Evolutionary conservation across 1,284 basidiomycete genomes (phyloP).

Genomic region (Malassezia psittaci): DNA sequence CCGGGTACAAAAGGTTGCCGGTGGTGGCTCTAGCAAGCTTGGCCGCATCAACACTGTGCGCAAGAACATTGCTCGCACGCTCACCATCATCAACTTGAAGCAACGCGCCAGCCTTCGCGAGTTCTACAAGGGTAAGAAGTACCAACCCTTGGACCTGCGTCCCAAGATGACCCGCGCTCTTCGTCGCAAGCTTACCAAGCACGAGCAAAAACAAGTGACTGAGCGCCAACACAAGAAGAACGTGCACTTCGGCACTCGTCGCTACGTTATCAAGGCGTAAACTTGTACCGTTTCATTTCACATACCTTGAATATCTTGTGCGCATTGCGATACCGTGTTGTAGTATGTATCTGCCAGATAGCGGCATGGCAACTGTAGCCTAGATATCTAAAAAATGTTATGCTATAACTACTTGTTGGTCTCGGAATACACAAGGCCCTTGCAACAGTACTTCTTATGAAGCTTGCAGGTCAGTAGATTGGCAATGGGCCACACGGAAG

Average conservation of each 20-base stretch:
- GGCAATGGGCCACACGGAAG: too few relatives aligned
- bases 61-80: constrained; percentile 95
- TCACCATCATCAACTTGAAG: constrained; percentile 99
- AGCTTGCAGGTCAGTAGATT: background rate
- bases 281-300: background rate
- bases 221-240: constrained; percentile 47
- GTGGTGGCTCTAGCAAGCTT: constrained; percentile 88
- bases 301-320: background rate
- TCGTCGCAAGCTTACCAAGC: constrained; percentile 78
- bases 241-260: constrained; percentile 45
- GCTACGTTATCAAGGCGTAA: constrained; percentile 48
- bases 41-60: constrained; percentile 94
- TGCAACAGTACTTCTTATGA: background rate
- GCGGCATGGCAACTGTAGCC: constrained; percentile 11
- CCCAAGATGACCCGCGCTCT: constrained; percentile 98
- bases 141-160: constrained; percentile 92
- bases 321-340: constrained; percentile 6
- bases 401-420: background rate
- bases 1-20: constrained; percentile 96
- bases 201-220: constrained; percentile 40
- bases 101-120: constrained; percentile 91
- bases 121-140: constrained; percentile 96
- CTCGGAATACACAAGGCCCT: background rate
- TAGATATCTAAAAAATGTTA: constrained; percentile 4
- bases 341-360: constrained; percentile 12